These are phyloP conservation scores for Phytophthora idaei DNA, from an alignment of 352 stramenopile species.

Conservation along the genomic window DNA sequence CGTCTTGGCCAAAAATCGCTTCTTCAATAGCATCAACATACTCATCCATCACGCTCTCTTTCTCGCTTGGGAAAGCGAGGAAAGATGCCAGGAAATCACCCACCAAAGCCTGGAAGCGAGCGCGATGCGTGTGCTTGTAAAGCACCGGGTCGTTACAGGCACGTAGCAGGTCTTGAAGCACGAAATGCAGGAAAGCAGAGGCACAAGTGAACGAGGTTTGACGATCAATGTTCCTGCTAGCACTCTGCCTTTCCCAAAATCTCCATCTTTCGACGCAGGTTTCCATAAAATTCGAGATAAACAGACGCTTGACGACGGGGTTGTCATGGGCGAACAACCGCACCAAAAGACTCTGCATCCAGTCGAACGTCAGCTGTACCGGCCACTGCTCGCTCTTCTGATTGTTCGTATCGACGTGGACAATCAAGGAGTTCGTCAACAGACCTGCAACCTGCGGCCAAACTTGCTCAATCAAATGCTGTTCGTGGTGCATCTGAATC, in stretches of 20 bases:
- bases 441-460: conserved; percentile 75
- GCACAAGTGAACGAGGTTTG: conserved; percentile 46
- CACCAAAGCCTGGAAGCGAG: conserved; percentile 42
- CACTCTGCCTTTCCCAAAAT: conserved; percentile 1
- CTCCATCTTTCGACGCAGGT: conserved; percentile 37
- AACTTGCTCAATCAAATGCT: conserved; percentile 84
- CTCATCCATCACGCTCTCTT: conserved; percentile 27
- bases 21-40: conserved; percentile 45
- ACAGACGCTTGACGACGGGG: conserved; percentile 72
- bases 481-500: conserved; percentile 85
- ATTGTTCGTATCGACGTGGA: background rate
- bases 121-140: conserved; percentile 64
- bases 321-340: conserved; percentile 83
- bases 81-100: conserved; percentile 47
- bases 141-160: conserved; percentile 74
- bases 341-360: conserved; percentile 73
- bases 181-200: conserved; percentile 56
- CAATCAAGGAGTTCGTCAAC: conserved; percentile 48
- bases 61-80: conserved; percentile 37
- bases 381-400: conserved; percentile 41
- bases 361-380: conserved; percentile 73
- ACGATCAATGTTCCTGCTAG: conserved; percentile 20
- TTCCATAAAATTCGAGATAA: conserved; percentile 75
- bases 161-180: conserved; percentile 56
- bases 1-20: conserved; percentile 58